Base-by-base conservation (phyloP, 208 protist species). In the Crithidia thermophila region DNA sequence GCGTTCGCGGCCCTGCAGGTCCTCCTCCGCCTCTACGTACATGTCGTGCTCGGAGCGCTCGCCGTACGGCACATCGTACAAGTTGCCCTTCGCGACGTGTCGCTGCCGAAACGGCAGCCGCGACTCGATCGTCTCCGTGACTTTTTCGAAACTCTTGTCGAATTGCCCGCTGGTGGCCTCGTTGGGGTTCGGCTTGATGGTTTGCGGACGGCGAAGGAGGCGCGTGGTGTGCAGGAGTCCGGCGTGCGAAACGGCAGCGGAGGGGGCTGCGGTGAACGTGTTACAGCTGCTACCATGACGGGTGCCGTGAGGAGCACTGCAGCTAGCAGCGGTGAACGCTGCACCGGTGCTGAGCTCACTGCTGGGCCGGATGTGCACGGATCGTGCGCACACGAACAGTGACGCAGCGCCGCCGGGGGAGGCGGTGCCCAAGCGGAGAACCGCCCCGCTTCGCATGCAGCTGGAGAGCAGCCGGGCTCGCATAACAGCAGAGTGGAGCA, bases 141-240 rank as follows among this genome's bases (percentile, higher is more conserved):
- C 60, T 55, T 93, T 92, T 60, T 95, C 89, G 50, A 95, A 95
- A 45, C 81, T 90, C 47, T 84, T 77, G 52, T 95, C 84, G 52
- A 90, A 95, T 40, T 90, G 79, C 11, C 86, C 89, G 34, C 71
- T 79, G 2, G 68, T 62, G 2, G 86, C 88, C 58, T 85, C 75
- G 33, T 82, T 64, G 2, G 89, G 89, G 66, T 95, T 93, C 13
- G 89, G 76, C 65, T 95, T 95, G 27, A 92, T 82, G 9, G 86
- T 84, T 55, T 85, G 85, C 34, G 83, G 81, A 0, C 88, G 78
- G 13, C 75, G 75, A 2, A 75, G 77, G 14, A 78, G 36, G 2
- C 46, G 50, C 1, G 85, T 84, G 5, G 28, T 27, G 27, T 50
- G 75, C 25, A 90, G 4, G 10, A 55, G 36, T 9, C 57, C 40